Percentiles rank a stretch among this genome's conserved stretches.
Conservation (phyloP, 352 stramenopile species). For the Phytophthora pini region DNA sequence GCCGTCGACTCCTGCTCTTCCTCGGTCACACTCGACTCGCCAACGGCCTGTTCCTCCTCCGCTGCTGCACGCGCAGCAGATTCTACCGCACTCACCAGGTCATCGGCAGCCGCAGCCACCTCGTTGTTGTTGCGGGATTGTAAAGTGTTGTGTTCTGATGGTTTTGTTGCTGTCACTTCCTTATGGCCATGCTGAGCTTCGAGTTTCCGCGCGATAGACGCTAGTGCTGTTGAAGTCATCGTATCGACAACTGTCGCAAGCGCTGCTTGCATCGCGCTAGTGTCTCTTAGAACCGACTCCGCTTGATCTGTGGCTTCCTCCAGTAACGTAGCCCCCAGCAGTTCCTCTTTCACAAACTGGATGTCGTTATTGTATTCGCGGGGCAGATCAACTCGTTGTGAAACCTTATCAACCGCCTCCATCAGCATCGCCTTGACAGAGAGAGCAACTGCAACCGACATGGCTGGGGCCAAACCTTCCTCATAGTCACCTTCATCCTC, state of each 20-base stretch:
- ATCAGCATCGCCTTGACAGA: conserved; percentile 35
- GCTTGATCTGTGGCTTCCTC: neutral
- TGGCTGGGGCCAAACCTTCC: conserved; percentile 21
- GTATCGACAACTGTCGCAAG: conserved; percentile 28
- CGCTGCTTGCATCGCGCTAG: conserved; percentile 14
- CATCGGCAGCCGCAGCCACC: neutral
- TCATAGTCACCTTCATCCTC: neutral
- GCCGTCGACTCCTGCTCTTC: neutral
- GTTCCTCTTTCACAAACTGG: conserved; percentile 20
- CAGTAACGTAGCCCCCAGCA: conserved; percentile 4
- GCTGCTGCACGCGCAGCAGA: neutral
- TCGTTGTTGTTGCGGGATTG: neutral
- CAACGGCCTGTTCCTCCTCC: neutral
- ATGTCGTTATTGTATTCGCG: conserved; percentile 15
- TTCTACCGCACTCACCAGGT: neutral
- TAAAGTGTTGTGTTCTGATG: no score
- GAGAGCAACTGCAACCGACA: conserved; percentile 36
- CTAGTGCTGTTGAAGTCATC: conserved; percentile 33
- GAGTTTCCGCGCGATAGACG: conserved; percentile 5
- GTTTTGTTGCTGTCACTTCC: neutral
- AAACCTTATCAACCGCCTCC: conserved; percentile 27
- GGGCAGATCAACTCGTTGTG: conserved; percentile 3
- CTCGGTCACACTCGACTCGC: neutral
- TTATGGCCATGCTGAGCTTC: neutral
- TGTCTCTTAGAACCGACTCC: conserved; percentile 1